These are phyloP conservation scores for Ophiosphaerella korrae DNA, from an alignment of 2,329 filamentous ascomycete species.

Conservation along the genomic window DNA sequence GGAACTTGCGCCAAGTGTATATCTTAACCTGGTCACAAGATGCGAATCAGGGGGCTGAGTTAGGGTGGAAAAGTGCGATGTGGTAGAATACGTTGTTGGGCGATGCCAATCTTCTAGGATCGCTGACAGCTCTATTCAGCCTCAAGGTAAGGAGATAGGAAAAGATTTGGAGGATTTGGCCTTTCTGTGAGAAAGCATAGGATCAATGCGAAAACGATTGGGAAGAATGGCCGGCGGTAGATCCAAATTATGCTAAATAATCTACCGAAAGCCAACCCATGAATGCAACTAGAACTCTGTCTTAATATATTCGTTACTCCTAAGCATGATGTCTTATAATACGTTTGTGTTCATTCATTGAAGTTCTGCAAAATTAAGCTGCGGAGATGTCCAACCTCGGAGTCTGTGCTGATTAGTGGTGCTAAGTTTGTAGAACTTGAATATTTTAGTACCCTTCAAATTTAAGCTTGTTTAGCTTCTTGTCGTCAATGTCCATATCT, in stretches of 20 bases:
- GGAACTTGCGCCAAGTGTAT: no score
- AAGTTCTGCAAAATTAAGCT: slow-evolving; percentile 28
- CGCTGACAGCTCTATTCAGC: no score
- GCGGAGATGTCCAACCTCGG: slow-evolving; percentile 44
- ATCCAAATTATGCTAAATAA: no score
- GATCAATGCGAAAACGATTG: no score
- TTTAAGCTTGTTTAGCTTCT: slow-evolving; percentile 6
- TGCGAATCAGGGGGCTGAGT: no score
- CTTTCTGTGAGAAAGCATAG: slow-evolving; percentile 4
- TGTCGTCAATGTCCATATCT: slow-evolving; percentile 11
- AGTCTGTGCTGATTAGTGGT: slow-evolving; percentile 38
- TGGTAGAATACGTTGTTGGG: no score
- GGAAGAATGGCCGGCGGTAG: no score
- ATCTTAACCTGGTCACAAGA: no score
- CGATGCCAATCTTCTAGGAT: no score
- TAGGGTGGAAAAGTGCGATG: no score
- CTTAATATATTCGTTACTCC: slow-evolving; percentile 17
- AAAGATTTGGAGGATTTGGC: slow-evolving; percentile 24
- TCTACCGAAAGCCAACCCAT: no score
- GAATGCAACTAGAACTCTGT: not conserved
- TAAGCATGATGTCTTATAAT: slow-evolving; percentile 16
- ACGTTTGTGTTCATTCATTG: slow-evolving; percentile 32
- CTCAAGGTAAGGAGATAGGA: no score
- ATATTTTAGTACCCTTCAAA: slow-evolving; percentile 10
- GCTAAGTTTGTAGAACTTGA: slow-evolving; percentile 40